A percentile compares a stretch with the other conserved stretches of the same genome.
phyloP scores from a whole-genome alignment of 2,329 filamentous ascomycete species.

The Aspergillus sclerotialis region DNA sequence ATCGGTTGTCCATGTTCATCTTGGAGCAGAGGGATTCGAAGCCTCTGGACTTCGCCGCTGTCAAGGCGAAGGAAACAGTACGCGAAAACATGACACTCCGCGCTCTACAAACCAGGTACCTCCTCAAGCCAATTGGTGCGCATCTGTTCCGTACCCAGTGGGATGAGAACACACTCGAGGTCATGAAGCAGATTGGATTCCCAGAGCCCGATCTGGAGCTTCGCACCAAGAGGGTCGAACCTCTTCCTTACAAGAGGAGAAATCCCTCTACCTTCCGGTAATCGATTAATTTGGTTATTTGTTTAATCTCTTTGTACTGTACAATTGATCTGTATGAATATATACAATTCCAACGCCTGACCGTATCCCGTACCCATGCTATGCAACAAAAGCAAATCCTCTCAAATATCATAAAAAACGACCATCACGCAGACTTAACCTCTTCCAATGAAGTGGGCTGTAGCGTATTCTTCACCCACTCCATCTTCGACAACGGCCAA shows the following conservation, averaged over 20 bases:
- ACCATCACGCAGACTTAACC: constrained; percentile 1
- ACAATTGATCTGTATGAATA: constrained; percentile 38
- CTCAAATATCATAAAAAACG: background rate
- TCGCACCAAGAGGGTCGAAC: constrained; percentile 68
- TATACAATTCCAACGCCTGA: constrained; percentile 21
- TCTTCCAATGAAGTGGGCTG: constrained; percentile 22
- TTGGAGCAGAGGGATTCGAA: constrained; percentile 66
- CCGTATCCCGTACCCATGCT: constrained; percentile 16
- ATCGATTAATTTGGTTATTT: no score
- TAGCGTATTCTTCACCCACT: constrained; percentile 32
- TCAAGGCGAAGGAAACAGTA: constrained; percentile 45
- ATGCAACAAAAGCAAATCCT: constrained; percentile 1
- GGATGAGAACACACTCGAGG: constrained; percentile 79
- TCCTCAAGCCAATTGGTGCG: constrained; percentile 68
- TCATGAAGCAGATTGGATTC: constrained; percentile 75
- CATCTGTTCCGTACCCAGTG: constrained; percentile 82
- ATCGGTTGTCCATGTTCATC: constrained; percentile 76
- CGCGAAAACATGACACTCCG: constrained; percentile 69
- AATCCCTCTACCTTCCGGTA: constrained; percentile 41
- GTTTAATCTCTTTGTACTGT: constrained; percentile 31
- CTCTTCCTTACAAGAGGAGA: constrained; percentile 57
- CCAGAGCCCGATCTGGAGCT: constrained; percentile 77
- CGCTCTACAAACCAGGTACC: constrained; percentile 63
- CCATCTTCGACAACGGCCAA: constrained; percentile 28
- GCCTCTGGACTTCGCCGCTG: constrained; percentile 50